phyloP scores from a whole-genome alignment of 2,329 filamentous ascomycete genomes.

The Pleoardoris graminearum region DNA sequence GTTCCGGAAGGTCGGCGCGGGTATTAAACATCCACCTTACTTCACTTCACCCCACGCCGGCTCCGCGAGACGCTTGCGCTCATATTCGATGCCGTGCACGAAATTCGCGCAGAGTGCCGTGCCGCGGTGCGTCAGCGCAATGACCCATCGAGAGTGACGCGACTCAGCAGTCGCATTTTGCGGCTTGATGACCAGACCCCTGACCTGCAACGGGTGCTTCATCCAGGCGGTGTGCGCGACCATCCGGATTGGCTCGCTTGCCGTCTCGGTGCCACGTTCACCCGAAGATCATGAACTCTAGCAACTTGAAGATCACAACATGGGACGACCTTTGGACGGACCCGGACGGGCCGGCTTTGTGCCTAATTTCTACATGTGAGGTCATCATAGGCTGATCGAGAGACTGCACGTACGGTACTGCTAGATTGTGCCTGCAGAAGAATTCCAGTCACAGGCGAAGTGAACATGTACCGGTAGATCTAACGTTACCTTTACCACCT shows the following conservation, averaged over 20 bases:
- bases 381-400: neutral
- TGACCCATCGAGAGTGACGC: constrained; percentile 23
- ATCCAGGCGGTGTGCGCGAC: constrained; percentile 35
- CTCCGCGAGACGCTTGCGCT: too few species aligned
- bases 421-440: too few species aligned
- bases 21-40: too few species aligned
- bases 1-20: too few species aligned
- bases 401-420: too few species aligned
- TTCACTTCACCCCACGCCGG: neutral
- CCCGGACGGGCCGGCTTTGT: neutral
- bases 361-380: neutral
- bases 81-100: neutral
- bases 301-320: neutral
- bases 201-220: constrained; percentile 21
- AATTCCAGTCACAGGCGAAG: neutral
- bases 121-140: constrained; percentile 15
- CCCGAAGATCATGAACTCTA: constrained; percentile 13
- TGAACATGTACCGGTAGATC: neutral
- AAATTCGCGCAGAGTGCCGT: constrained; percentile 6
- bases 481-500: neutral
- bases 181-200: constrained; percentile 20
- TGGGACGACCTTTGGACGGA: neutral
- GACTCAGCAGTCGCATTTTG: constrained; percentile 15
- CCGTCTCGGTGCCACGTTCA: constrained; percentile 11
- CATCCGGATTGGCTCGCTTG: constrained; percentile 26